These are phyloP conservation scores for Saraca asoca DNA, from an alignment of 331 rosid genomes.

Conservation along the genomic window DNA sequence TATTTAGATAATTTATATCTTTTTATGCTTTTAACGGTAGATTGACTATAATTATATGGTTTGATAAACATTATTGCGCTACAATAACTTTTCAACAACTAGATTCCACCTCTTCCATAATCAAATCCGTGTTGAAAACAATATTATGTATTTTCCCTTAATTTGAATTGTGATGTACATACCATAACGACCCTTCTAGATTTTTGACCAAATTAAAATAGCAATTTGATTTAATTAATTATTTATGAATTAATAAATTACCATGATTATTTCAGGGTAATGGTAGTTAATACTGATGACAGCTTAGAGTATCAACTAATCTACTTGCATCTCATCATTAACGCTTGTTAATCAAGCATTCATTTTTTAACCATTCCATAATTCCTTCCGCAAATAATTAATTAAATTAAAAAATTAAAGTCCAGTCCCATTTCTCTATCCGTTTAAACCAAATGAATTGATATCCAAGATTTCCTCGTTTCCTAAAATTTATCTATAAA, in stretches of 20 bases:
- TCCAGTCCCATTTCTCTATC: not conserved
- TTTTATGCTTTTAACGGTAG: too few relatives aligned
- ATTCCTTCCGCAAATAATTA: not conserved
- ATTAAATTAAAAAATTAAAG: not conserved
- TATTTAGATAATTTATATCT: too few relatives aligned
- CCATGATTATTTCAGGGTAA: not conserved
- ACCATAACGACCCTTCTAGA: slow-evolving; percentile 37
- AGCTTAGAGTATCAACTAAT: not conserved
- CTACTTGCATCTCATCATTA: too few relatives aligned
- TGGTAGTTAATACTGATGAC: not conserved
- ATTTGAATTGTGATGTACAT: too few relatives aligned
- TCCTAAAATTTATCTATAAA: slow-evolving; percentile 31
- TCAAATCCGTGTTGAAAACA: too few relatives aligned
- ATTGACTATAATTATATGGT: too few relatives aligned
- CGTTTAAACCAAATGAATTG: not conserved
- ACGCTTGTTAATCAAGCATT: not conserved
- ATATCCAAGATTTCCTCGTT: slow-evolving; percentile 8
- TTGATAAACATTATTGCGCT: too few relatives aligned
- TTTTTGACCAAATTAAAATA: slow-evolving; percentile 31
- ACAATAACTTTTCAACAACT: too few relatives aligned
- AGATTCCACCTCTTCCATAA: too few relatives aligned
- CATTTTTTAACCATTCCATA: too few relatives aligned
- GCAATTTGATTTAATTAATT: not conserved
- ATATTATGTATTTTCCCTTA: too few relatives aligned
- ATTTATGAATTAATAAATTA: not conserved